A percentile compares a stretch with the other conserved stretches of the same genome.
These are phyloP conservation scores for Venturia pyrina DNA, from an alignment of 2,329 filamentous ascomycete species.

Conservation along the genomic window DNA sequence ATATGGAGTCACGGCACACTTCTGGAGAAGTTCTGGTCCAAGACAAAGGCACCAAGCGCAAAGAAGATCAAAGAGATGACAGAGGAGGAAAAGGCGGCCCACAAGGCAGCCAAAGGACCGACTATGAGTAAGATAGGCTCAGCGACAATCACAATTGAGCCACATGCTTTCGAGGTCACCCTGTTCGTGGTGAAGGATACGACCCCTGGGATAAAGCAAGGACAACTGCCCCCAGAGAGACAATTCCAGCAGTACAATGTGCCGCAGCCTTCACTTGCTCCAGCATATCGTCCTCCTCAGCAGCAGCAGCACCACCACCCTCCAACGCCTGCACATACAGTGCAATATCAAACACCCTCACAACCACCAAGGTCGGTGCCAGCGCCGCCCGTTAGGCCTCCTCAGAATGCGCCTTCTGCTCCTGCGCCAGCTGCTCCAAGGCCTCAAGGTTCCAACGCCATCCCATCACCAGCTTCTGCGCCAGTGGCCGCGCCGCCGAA, in stretches of 20 bases:
- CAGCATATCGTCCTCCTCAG: constrained; percentile 5
- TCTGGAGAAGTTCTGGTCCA: constrained; percentile 70
- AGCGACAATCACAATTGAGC: constrained; percentile 67
- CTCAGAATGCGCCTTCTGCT: constrained; percentile 12
- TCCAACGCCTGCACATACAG: background rate
- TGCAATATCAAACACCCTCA: constrained; percentile 8
- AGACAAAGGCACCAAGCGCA: constrained; percentile 40
- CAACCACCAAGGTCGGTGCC: constrained; percentile 14
- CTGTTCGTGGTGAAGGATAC: constrained; percentile 60
- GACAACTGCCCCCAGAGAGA: constrained; percentile 1
- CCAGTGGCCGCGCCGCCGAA: constrained; percentile 4
- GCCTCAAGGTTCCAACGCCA: background rate
- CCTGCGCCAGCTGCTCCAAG: background rate
- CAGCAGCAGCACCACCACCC: background rate
- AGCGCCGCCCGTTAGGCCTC: constrained; percentile 12
- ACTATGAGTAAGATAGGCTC: constrained; percentile 56
- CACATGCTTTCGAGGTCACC: constrained; percentile 67
- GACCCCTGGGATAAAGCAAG: background rate
- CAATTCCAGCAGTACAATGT: constrained; percentile 3
- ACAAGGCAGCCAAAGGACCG: constrained; percentile 44
- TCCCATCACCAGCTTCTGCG: background rate
- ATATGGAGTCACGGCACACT: constrained; percentile 61
- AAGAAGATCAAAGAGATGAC: constrained; percentile 49
- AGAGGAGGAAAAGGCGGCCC: constrained; percentile 15
- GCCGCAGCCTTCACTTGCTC: constrained; percentile 1